Evolutionary conservation across 2,329 filamentous ascomycete species (phyloP), one percentile per base, ranked within the genome.

Genomic region (Exserohilum rostratum): DNA sequence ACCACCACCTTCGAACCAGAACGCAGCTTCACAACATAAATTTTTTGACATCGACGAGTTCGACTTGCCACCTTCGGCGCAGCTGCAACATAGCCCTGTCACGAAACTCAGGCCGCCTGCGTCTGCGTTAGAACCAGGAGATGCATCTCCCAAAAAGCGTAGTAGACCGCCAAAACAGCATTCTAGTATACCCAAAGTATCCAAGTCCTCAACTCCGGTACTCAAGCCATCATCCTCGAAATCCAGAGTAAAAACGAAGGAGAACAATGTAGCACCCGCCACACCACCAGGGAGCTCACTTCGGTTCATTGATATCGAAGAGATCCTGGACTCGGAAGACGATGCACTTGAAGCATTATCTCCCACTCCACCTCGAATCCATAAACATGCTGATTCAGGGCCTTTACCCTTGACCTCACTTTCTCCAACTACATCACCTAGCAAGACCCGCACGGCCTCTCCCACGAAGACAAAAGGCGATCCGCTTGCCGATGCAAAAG

Each of bases 271-370:
- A 4, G 30, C 44, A 4, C 50, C 51, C 5, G 48, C 50, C 0
- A 62, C 60, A 10, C 65, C 68, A 15, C 61, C 62, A 1, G 59
- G 47, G 34, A 59, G 61, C 7, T 62, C 58, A 12, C 48, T 55
- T 6, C 66, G 70, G 6, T 76, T 73, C 52, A 53, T 64, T 12
- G 59, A 72, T 35, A 69, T 77, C 17, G 75, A 77, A 22, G 75
- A 76, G 15, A 77, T 77, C 25, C 58, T 71, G 3, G 75, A 77
- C 56, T 77, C 75, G 0, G 73, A 77, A 60, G 70, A 74, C 40
- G 74, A 76, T 20, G 44, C 42, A 11, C 43, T 66, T 12, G 64
- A 66, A 31, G 57, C 62, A 0, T 55, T 73, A 3, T 72, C 71
- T 1, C 74, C 73, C 1, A 71, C 71, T 1, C 74, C 75, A 34